Evolutionary conservation across 257 asterid species (phyloP).

Genomic region (Lycium ferocissimum): DNA sequence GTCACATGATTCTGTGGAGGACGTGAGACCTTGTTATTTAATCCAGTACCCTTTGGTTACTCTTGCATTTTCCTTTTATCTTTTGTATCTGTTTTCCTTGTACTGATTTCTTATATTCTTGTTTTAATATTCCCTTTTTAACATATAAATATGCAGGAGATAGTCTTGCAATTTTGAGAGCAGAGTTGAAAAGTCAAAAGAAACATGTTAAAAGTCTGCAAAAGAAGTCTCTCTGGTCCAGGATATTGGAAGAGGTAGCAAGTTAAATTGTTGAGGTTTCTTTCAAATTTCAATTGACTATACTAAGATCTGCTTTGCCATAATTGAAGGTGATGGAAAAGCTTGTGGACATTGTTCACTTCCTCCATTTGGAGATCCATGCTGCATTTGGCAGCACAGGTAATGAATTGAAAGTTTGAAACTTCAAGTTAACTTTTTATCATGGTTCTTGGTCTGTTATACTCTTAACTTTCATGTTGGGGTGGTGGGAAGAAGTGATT

Average conservation of each 20-base stretch:
- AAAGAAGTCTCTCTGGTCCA: constrained; percentile 95
- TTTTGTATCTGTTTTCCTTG: not conserved
- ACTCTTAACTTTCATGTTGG: not conserved
- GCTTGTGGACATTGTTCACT: constrained; percentile 91
- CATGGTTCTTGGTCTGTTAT: not conserved
- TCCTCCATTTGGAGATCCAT: constrained; percentile 81
- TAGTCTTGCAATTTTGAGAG: constrained; percentile 77
- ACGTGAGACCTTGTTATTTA: not conserved
- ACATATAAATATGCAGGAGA: constrained; percentile 55
- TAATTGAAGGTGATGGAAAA: constrained; percentile 89
- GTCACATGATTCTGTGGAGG: constrained; percentile 12
- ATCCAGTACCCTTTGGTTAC: constrained; percentile 13
- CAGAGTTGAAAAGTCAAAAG: constrained; percentile 91
- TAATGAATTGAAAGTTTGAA: constrained; percentile 45
- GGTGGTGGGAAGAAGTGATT: constrained; percentile 1
- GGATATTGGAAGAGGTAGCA: constrained; percentile 92
- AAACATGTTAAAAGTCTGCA: constrained; percentile 82
- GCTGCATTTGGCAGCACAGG: constrained; percentile 75
- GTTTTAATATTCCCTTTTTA: not conserved
- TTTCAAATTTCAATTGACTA: not conserved
- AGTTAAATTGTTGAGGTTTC: not conserved
- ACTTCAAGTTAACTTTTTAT: constrained; percentile 12
- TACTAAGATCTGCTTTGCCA: constrained; percentile 25
- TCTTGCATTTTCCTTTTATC: not conserved
- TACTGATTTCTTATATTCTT: not conserved